Evolutionary conservation across 306 rosid genomes (phyloP).

Genomic region (Sesbania bispinosa): DNA sequence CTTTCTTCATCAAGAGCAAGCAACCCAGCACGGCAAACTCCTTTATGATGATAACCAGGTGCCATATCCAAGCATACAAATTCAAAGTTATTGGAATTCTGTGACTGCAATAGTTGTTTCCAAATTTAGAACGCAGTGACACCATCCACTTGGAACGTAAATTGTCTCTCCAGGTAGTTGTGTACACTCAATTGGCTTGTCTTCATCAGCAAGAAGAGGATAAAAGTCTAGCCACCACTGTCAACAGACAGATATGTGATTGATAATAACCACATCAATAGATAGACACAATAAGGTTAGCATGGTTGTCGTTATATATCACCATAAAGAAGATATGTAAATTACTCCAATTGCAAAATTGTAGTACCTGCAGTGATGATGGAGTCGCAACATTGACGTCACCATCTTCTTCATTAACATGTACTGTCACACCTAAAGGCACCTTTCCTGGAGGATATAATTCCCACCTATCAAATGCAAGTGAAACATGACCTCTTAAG

Average conservation of each 20-base stretch:
- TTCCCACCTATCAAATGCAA: constrained; percentile 78
- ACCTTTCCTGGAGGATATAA: constrained; percentile 98
- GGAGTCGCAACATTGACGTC: constrained; percentile 87
- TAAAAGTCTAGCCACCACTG: constrained; percentile 99
- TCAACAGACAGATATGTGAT: constrained; percentile 22
- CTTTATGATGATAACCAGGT: constrained; percentile 96
- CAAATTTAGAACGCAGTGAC: constrained; percentile 95
- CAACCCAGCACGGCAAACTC: constrained; percentile 93
- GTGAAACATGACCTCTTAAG: constrained; percentile 23
- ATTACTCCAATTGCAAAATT: constrained; percentile 16
- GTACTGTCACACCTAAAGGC: constrained; percentile 91
- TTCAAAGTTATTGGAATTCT: constrained; percentile 77
- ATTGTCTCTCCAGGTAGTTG: constrained; percentile 97
- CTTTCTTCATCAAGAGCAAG: constrained; percentile 75
- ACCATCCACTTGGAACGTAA: constrained; percentile 98
- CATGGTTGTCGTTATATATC: background rate
- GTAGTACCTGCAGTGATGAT: constrained; percentile 79
- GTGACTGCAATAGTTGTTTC: constrained; percentile 94
- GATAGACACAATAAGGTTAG: constrained; percentile 3
- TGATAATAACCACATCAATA: constrained; percentile 13
- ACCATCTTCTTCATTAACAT: constrained; percentile 91
- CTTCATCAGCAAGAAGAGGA: constrained; percentile 98
- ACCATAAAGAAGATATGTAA: constrained; percentile 11
- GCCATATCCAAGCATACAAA: constrained; percentile 98
- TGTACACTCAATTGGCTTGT: constrained; percentile 96